phyloP scores from a whole-genome alignment of 352 stramenopile species.

The Phytophthora pistaciae region DNA sequence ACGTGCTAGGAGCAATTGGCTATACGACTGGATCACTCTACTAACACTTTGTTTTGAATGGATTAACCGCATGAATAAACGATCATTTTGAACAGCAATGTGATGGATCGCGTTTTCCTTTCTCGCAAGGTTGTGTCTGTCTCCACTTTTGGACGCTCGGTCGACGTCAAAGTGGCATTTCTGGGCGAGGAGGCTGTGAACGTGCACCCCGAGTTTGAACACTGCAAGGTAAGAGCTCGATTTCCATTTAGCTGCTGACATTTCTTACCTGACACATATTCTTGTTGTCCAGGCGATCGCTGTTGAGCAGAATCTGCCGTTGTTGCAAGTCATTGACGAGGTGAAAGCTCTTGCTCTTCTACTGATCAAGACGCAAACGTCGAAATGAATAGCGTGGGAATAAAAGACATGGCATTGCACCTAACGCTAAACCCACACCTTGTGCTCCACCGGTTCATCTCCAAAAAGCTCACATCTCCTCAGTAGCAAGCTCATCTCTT shows the following conservation, averaged over 20 bases:
- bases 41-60: conserved; percentile 20
- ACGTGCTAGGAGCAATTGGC: conserved; percentile 15
- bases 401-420: not conserved
- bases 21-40: not conserved
- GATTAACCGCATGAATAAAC: conserved; percentile 29
- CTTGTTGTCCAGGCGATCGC: conserved; percentile 48
- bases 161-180: conserved; percentile 74
- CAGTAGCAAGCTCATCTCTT: conserved; percentile 39
- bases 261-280: not conserved
- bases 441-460: not conserved
- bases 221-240: conserved; percentile 71
- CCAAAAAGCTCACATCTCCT: not conserved
- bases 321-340: conserved; percentile 66
- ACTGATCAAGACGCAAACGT: conserved; percentile 15
- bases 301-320: conserved; percentile 42
- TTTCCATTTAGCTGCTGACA: not conserved
- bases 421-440: not conserved
- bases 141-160: conserved; percentile 46
- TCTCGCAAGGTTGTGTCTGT: conserved; percentile 62
- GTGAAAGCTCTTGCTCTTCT: conserved; percentile 53
- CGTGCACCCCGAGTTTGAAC: conserved; percentile 83
- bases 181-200: conserved; percentile 65
- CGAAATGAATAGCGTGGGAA: not conserved
- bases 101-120: conserved; percentile 67
- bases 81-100: conserved; percentile 45